Percentiles rank a stretch among this genome's conserved stretches.
These are phyloP conservation scores for Penicillium subrubescens DNA, from an alignment of 495 filamentous ascomycete genomes.

Conservation along the genomic window DNA sequence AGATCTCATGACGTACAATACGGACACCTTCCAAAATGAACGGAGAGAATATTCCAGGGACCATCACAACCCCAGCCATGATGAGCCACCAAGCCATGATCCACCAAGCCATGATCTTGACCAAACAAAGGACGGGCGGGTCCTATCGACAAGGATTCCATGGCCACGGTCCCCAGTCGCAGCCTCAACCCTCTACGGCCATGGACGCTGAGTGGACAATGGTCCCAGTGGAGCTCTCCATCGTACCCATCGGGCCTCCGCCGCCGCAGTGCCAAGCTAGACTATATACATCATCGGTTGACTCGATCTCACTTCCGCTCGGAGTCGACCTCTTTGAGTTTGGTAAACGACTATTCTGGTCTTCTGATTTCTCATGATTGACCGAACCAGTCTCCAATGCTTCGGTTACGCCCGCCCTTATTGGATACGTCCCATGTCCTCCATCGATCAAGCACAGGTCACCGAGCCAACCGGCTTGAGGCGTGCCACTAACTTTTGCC, in stretches of 20 bases:
- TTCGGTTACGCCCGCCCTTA: conserved; percentile 5
- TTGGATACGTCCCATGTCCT: conserved; percentile 14
- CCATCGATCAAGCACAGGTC: conserved; percentile 11
- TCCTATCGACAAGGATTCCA: conserved; percentile 3
- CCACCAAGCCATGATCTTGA: not conserved
- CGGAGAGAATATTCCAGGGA: not conserved
- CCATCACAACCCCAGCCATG: not conserved
- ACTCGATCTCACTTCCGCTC: conserved; percentile 16
- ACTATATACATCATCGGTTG: conserved; percentile 16
- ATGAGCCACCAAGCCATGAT: not conserved
- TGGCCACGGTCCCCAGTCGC: conserved; percentile 6
- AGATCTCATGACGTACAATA: conserved; percentile 8
- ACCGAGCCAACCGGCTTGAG: conserved; percentile 23
- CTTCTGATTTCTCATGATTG: conserved; percentile 5
- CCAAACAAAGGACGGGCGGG: not conserved
- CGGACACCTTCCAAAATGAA: not conserved
- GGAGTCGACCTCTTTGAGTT: conserved; percentile 16
- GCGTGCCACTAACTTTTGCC: conserved; percentile 16
- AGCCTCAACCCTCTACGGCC: conserved; percentile 1
- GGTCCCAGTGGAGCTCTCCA: conserved; percentile 12
- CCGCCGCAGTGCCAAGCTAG: conserved; percentile 16
- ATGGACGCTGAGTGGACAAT: not conserved
- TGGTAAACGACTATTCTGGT: conserved; percentile 8
- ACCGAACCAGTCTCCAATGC: conserved; percentile 11
- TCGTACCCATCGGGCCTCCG: not conserved